phyloP scores from a whole-genome alignment of 1,284 basidiomycete species.

The Trichosporon sp. region DNA sequence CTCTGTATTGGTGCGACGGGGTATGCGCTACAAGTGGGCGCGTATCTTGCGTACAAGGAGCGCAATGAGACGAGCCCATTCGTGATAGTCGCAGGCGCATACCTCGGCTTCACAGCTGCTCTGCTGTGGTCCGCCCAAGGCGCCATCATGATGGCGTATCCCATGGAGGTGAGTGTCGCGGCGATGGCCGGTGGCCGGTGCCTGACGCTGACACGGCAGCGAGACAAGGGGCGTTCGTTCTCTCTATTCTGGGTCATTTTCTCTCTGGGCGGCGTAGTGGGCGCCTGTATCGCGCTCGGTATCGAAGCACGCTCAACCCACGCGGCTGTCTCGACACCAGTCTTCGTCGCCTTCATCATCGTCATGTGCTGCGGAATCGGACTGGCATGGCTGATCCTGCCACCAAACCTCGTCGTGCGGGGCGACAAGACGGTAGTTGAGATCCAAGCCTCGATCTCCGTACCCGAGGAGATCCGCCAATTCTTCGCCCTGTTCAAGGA shows the following conservation, averaged over 20 bases:
- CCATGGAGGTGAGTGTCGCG: conserved; percentile 40
- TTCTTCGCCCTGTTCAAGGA: conserved; percentile 31
- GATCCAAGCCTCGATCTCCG: conserved; percentile 19
- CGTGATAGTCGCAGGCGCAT: conserved; percentile 48
- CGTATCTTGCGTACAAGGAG: conserved; percentile 17
- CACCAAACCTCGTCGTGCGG: conserved; percentile 32
- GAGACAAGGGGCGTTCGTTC: conserved; percentile 49
- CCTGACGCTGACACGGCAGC: not conserved
- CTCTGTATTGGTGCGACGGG: conserved; percentile 46
- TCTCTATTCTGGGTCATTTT: conserved; percentile 51
- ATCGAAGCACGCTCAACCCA: conserved; percentile 11
- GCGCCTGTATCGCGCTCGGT: conserved; percentile 49
- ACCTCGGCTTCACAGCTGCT: conserved; percentile 38
- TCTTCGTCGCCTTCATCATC: conserved; percentile 43
- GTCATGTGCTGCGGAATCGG: conserved; percentile 36
- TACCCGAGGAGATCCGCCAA: conserved; percentile 25
- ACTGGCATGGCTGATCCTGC: conserved; percentile 32
- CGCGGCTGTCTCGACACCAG: conserved; percentile 31
- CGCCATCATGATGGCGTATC: conserved; percentile 50
- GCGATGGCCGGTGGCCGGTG: too few species aligned
- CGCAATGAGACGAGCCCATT: conserved; percentile 21
- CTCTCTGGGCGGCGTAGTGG: conserved; percentile 49
- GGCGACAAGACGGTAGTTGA: conserved; percentile 35
- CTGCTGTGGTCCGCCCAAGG: conserved; percentile 46
- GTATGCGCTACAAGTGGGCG: conserved; percentile 36